phyloP scores from a whole-genome alignment of 1,139 yeast species.

The Yamadazyma membranifaciens region DNA sequence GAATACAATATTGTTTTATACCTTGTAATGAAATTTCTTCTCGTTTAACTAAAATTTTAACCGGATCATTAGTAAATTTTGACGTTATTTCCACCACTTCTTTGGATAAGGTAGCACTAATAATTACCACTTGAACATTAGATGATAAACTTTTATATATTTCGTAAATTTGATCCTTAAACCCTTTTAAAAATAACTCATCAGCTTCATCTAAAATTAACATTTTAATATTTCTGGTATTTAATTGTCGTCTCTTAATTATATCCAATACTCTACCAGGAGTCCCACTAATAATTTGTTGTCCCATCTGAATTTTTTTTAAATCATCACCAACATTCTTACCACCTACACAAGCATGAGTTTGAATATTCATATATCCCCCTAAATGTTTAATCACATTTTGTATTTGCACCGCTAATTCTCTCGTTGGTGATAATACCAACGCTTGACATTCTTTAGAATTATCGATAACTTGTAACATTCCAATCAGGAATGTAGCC shows the following conservation, averaged over 20 bases:
- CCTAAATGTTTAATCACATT: conserved; percentile 83
- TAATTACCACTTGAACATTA: conserved; percentile 86
- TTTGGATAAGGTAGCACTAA: conserved; percentile 85
- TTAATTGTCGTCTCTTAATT: conserved; percentile 71
- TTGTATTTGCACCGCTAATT: conserved; percentile 85
- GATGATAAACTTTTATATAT: conserved; percentile 79
- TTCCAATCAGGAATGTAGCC: conserved; percentile 92
- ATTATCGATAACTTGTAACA: conserved; percentile 77
- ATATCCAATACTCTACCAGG: conserved; percentile 94
- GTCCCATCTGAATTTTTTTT: conserved; percentile 70
- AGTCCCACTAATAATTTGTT: conserved; percentile 94
- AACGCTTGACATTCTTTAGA: conserved; percentile 76
- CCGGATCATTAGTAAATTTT: conserved; percentile 89
- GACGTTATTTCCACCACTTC: conserved; percentile 85
- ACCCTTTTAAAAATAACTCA: conserved; percentile 85
- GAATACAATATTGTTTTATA: conserved; percentile 80
- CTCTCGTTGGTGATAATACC: conserved; percentile 93
- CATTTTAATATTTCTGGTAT: conserved; percentile 74
- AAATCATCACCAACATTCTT: conserved; percentile 80
- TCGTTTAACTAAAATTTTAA: conserved; percentile 83
- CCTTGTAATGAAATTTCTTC: conserved; percentile 90
- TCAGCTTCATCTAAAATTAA: conserved; percentile 93
- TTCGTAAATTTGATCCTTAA: conserved; percentile 89
- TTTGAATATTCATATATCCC: conserved; percentile 76
- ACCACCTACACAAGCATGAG: conserved; percentile 95